Evolutionary conservation across 2,329 filamentous ascomycete genomes (phyloP).

Genomic region (Mycosphaerella sp.): DNA sequence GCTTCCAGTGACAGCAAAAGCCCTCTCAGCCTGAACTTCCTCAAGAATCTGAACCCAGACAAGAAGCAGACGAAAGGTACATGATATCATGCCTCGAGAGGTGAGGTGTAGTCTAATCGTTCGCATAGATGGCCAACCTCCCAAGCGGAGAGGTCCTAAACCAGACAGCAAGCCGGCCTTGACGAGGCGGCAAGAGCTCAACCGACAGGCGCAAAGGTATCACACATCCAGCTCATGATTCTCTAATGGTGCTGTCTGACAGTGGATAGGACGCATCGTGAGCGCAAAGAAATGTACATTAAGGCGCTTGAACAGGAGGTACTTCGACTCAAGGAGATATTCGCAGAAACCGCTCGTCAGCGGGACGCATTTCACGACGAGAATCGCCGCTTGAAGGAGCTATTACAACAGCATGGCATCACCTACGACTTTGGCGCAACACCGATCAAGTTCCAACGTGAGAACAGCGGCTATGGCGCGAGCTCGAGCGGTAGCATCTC

Average conservation of each 20-base stretch:
- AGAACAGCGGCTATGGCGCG: slow-evolving; percentile 37
- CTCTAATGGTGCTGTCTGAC: slow-evolving; percentile 5
- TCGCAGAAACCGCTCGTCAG: slow-evolving; percentile 64
- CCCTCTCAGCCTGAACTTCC: slow-evolving; percentile 38
- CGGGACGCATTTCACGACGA: slow-evolving; percentile 71
- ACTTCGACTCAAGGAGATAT: slow-evolving; percentile 79
- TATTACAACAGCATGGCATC: slow-evolving; percentile 55
- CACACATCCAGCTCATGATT: slow-evolving; percentile 10
- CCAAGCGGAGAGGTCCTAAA: slow-evolving; percentile 88
- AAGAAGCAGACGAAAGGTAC: slow-evolving; percentile 73
- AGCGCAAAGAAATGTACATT: slow-evolving; percentile 94
- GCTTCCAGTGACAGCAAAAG: slow-evolving; percentile 20
- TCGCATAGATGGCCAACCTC: slow-evolving; percentile 65
- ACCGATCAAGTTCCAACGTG: slow-evolving; percentile 33
- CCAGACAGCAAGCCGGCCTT: slow-evolving; percentile 93
- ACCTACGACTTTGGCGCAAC: slow-evolving; percentile 44
- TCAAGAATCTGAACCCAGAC: slow-evolving; percentile 58
- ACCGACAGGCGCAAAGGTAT: slow-evolving; percentile 91
- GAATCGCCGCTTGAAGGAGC: slow-evolving; percentile 65
- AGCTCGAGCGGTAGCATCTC: slow-evolving; percentile 52
- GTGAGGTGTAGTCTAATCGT: slow-evolving; percentile 1
- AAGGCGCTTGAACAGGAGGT: slow-evolving; percentile 90
- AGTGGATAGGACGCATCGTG: slow-evolving; percentile 73
- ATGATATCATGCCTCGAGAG: slow-evolving; percentile 6
- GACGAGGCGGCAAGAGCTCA: slow-evolving; percentile 86